These are phyloP conservation scores for Podosphaera leucotricha DNA, from an alignment of 2,329 filamentous ascomycete species.

Conservation along the genomic window DNA sequence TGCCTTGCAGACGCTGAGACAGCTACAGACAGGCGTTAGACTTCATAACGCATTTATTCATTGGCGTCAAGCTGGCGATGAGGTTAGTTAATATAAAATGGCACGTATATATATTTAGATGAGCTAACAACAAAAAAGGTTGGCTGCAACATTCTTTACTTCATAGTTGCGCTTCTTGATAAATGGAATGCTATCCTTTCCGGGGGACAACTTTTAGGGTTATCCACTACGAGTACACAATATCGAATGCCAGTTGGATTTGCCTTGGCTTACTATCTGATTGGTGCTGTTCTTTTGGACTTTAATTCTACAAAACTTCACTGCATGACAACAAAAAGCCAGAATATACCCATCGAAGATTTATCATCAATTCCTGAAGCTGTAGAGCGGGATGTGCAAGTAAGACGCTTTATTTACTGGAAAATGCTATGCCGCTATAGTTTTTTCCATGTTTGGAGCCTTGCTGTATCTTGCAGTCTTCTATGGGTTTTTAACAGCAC, in stretches of 20 bases:
- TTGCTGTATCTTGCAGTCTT: slow-evolving; percentile 3
- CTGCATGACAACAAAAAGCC: slow-evolving; percentile 2
- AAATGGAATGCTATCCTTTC: slow-evolving; percentile 5
- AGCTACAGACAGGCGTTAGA: slow-evolving; percentile 4
- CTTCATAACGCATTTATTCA: slow-evolving; percentile 7
- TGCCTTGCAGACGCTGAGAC: slow-evolving; percentile 4
- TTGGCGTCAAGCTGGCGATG: slow-evolving; percentile 7
- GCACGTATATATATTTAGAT: not conserved
- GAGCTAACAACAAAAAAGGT: slow-evolving; percentile 2
- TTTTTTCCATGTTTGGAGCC: slow-evolving; percentile 5
- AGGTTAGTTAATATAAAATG: slow-evolving; percentile 1
- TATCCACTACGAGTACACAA: slow-evolving; percentile 1
- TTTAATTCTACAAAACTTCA: slow-evolving; percentile 4
- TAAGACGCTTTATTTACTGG: slow-evolving; percentile 4
- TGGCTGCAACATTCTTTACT: slow-evolving; percentile 7
- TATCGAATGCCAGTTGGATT: slow-evolving; percentile 5
- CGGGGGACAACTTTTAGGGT: slow-evolving; percentile 3
- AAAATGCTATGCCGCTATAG: slow-evolving; percentile 3
- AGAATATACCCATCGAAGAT: slow-evolving; percentile 3
- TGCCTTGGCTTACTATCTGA: slow-evolving; percentile 5
- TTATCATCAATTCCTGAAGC: slow-evolving; percentile 3
- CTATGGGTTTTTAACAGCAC: slow-evolving; percentile 5
- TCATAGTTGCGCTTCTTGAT: slow-evolving; percentile 5
- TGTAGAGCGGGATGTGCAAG: slow-evolving; percentile 2
- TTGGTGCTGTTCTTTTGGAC: slow-evolving; percentile 5